Base-by-base conservation (phyloP, 495 filamentous ascomycete genomes). In the Penicillium flavigenum region DNA sequence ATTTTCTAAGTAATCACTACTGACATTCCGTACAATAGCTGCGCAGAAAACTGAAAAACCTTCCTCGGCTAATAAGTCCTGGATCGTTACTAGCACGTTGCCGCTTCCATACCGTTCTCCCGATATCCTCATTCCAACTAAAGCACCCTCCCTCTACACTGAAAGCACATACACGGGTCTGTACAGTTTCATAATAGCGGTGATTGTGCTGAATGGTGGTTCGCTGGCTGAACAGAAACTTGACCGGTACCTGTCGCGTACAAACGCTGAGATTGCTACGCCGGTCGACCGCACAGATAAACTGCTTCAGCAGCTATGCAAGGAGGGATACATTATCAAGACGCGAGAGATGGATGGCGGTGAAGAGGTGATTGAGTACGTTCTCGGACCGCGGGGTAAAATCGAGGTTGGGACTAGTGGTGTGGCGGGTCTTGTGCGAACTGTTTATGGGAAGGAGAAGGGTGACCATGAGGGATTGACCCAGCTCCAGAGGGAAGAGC, bases 341-440 rank as follows among this genome's bases (percentile, higher is more conserved):
- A 79, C 85, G n/a, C 79, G 82, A 47, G 88, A 92, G 51, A 76
- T 78, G 66, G 81, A 82, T 34, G 75, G 79, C 1, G 87, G 86
- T n/a, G 88, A 92, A 20, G 90, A 95, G 56, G 70, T 80, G 5
- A 80, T 90, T 10, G 89, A 88, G 49, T 96, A 86, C 75, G 82
- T 88, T 56, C 80, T 96, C 26, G 92, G 91, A 3, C 87, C 90
- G 31, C 79, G 94, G 34, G 94, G 91, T 14, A 96, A 90, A 73
- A 76, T 90, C 12, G 94, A 98, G 68, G 86, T 98, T 32, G 88
- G 86, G 3, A 82, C 83, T 51, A 78, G 82, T 31, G 88, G 86
- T 14, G 86, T 95, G 31, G 82, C 84, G 14, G 83, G 82, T 2
- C 64, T 98, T 49, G 84, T 93, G 4, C 81, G 81, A 52, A 75